A percentile compares a stretch with the other conserved stretches of the same genome.
These are phyloP conservation scores for Drechslerella dactyloides DNA, from an alignment of 2,329 filamentous ascomycete genomes.

Conservation along the genomic window DNA sequence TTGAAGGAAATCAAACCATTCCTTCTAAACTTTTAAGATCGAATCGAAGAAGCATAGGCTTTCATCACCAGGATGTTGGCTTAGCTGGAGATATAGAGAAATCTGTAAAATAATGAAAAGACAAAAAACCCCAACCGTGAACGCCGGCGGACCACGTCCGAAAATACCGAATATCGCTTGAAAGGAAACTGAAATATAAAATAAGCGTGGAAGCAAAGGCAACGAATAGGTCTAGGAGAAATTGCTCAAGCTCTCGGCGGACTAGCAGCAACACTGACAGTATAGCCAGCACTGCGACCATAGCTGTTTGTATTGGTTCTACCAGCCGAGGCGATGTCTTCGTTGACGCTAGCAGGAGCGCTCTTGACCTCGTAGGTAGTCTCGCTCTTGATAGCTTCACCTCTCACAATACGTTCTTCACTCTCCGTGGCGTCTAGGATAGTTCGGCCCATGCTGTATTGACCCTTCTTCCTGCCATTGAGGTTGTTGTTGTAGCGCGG, in stretches of 20 bases:
- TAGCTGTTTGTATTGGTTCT: slow-evolving; percentile 19
- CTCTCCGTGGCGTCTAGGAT: slow-evolving; percentile 48
- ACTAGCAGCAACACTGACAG: slow-evolving; percentile 38
- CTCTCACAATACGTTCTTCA: slow-evolving; percentile 49
- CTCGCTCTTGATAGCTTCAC: slow-evolving; percentile 44
- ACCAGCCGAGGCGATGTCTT: slow-evolving; percentile 14
- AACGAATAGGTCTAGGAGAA: background rate
- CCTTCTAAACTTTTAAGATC: background rate
- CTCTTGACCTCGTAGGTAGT: slow-evolving; percentile 47
- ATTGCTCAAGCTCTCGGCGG: slow-evolving; percentile 12
- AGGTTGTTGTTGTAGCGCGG: slow-evolving; percentile 42
- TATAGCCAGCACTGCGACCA: slow-evolving; percentile 38
- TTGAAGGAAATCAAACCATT: background rate
- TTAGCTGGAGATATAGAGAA: background rate
- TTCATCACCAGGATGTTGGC: slow-evolving; percentile 40
- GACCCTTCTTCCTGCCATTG: slow-evolving; percentile 44
- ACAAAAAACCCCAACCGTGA: slow-evolving; percentile 24
- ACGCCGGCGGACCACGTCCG: slow-evolving; percentile 24
- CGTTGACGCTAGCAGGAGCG: slow-evolving; percentile 36
- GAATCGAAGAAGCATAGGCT: slow-evolving; percentile 4
- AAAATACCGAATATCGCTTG: slow-evolving; percentile 8
- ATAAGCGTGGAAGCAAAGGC: background rate
- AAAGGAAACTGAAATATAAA: slow-evolving; percentile 8
- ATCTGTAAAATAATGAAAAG: slow-evolving; percentile 4
- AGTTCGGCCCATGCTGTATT: slow-evolving; percentile 44